Percentiles rank a stretch among this genome's conserved stretches.
Conservation (phyloP, 2,329 filamentous ascomycete species). For the Laburnicola sp. region DNA sequence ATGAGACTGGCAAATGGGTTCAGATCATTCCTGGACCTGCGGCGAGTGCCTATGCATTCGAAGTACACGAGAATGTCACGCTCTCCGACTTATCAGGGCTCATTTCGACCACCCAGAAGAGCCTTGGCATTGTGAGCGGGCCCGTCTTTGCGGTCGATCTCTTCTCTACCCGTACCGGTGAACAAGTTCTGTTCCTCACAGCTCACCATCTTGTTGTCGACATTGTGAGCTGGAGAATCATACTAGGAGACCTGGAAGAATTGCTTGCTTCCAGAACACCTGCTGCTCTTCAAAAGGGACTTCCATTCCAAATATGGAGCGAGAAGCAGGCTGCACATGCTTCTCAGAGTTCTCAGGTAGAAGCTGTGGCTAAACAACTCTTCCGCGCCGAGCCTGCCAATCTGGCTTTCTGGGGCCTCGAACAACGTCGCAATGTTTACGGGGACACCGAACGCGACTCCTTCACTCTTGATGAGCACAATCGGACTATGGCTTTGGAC, state of each 20-base stretch:
- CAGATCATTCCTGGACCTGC: constrained; percentile 22
- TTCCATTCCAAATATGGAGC: constrained; percentile 38
- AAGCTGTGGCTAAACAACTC: constrained; percentile 11
- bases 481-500: constrained; percentile 26
- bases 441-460: constrained; percentile 36
- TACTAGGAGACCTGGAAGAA: constrained; percentile 39
- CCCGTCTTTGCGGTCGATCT: constrained; percentile 36
- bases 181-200: constrained; percentile 35
- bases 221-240: constrained; percentile 40
- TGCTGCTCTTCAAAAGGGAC: constrained; percentile 20
- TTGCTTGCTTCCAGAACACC: constrained; percentile 20
- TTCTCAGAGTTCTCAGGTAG: constrained; percentile 13
- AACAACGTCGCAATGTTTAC: constrained; percentile 32
- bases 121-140: constrained; percentile 33
- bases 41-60: constrained; percentile 25
- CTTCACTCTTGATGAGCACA: constrained; percentile 27
- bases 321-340: constrained; percentile 30
- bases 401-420: constrained; percentile 37
- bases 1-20: constrained; percentile 21
- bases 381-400: constrained; percentile 25
- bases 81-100: constrained; percentile 14
- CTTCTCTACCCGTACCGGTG: constrained; percentile 17
- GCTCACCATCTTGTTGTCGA: constrained; percentile 42
- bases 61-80: constrained; percentile 15
- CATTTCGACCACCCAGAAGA: constrained; percentile 29